Evolutionary conservation across 2,329 filamentous ascomycete genomes (phyloP).

Genomic region (Penicillium verrucosum): DNA sequence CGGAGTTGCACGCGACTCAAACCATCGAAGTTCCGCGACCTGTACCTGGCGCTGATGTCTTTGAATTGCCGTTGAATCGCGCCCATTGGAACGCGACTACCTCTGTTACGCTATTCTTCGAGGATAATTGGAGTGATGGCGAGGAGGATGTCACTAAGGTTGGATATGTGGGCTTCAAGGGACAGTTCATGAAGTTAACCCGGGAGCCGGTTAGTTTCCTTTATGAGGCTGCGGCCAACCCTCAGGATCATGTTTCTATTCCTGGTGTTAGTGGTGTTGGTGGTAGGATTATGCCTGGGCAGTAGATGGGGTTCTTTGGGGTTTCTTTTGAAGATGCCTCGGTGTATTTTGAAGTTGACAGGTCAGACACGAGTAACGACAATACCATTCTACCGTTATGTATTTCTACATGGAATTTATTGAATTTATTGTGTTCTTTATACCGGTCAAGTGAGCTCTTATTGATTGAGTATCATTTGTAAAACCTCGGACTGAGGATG

Average conservation of each 20-base stretch:
- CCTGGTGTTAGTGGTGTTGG: constrained; percentile 42
- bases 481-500: not conserved
- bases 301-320: constrained; percentile 25
- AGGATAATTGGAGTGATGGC: constrained; percentile 80
- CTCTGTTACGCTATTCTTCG: constrained; percentile 78
- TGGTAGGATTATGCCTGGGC: constrained; percentile 42
- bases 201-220: constrained; percentile 79
- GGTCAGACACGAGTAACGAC: constrained; percentile 2
- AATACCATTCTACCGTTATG: constrained; percentile 1
- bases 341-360: not conserved
- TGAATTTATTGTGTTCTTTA: not conserved
- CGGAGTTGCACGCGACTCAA: constrained; percentile 69
- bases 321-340: not conserved
- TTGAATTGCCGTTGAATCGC: constrained; percentile 85
- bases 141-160: constrained; percentile 77
- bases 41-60: constrained; percentile 58
- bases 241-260: constrained; percentile 68
- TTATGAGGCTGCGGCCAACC: constrained; percentile 93
- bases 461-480: not conserved
- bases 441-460: not conserved
- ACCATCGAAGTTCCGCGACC: constrained; percentile 74
- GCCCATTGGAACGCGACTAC: constrained; percentile 85
- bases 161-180: constrained; percentile 86
- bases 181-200: constrained; percentile 85
- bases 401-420: not conserved